Evolutionary conservation across 495 filamentous ascomycete species (phyloP).

Genomic region (Pseudotulostoma volvatum): DNA sequence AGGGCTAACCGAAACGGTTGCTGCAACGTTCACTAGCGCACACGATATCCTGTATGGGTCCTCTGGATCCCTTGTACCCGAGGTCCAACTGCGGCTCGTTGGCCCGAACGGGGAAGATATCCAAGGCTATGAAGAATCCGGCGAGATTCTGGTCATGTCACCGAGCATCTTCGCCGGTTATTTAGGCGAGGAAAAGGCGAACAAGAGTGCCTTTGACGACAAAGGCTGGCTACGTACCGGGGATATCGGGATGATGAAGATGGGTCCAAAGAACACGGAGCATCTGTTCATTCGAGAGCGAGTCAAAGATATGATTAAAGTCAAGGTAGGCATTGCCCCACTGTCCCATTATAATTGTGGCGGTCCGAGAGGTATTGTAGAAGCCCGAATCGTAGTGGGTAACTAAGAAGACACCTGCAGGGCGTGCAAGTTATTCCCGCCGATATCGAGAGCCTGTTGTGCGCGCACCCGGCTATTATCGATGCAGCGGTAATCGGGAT

Average conservation of each 20-base stretch:
- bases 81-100: too few relatives aligned
- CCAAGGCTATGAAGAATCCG: too few relatives aligned
- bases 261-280: constrained; percentile 47
- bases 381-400: too few relatives aligned
- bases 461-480: constrained; percentile 50
- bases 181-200: constrained; percentile 36
- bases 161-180: constrained; percentile 46
- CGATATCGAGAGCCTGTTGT: constrained; percentile 60
- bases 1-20: too few relatives aligned
- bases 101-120: too few relatives aligned
- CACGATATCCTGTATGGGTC: too few relatives aligned
- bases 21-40: too few relatives aligned
- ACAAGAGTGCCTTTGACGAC: constrained; percentile 39
- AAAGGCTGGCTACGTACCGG: constrained; percentile 51
- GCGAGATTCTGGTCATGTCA: constrained; percentile 43
- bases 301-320: constrained; percentile 64
- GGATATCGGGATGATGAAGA: constrained; percentile 44
- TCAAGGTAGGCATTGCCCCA: constrained; percentile 56
- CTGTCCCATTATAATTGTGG: too few relatives aligned
- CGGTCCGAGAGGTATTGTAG: too few relatives aligned
- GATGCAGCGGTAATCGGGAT: constrained; percentile 63
- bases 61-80: too few relatives aligned
- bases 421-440: constrained; percentile 67
- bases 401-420: constrained; percentile 23
- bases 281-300: constrained; percentile 61